phyloP scores from a whole-genome alignment of 192 early-diverging fungal genomes.

The Entomortierella chlamydospora region DNA sequence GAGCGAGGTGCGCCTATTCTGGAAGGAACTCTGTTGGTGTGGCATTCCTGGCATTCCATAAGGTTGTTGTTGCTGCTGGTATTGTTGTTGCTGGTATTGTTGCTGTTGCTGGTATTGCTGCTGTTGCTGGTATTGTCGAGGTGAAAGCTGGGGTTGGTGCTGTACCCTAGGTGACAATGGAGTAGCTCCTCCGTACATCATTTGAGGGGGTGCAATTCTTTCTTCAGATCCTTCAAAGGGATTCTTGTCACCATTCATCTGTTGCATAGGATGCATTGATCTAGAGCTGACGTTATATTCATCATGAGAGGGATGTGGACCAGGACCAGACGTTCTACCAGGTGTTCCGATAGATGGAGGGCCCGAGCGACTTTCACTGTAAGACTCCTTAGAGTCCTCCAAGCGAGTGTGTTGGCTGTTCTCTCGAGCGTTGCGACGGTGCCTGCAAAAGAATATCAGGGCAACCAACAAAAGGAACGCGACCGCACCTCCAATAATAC shows the following conservation, averaged over 20 bases:
- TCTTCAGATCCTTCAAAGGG: conserved; percentile 42
- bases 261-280: conserved; percentile 27
- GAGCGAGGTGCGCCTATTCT: conserved; percentile 27
- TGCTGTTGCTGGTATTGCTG: no score
- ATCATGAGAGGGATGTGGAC: background rate
- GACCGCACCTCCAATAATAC: conserved; percentile 40
- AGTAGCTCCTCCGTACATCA: background rate
- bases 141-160: conserved; percentile 26
- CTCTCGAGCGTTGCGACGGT: conserved; percentile 36
- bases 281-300: background rate
- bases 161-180: conserved; percentile 36
- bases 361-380: conserved; percentile 6
- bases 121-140: conserved; percentile 7
- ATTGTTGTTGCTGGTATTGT: conserved; percentile 17
- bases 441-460: conserved; percentile 35
- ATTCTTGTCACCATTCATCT: conserved; percentile 24
- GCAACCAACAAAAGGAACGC: conserved; percentile 26
- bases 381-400: conserved; percentile 36
- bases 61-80: conserved; percentile 14
- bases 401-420: conserved; percentile 17
- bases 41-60: conserved; percentile 10
- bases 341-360: conserved; percentile 7
- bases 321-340: background rate
- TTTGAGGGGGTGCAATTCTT: background rate
- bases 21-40: conserved; percentile 24